phyloP scores from a whole-genome alignment of 768 basidiomycete species.

The Kwoniella bestiolae region DNA sequence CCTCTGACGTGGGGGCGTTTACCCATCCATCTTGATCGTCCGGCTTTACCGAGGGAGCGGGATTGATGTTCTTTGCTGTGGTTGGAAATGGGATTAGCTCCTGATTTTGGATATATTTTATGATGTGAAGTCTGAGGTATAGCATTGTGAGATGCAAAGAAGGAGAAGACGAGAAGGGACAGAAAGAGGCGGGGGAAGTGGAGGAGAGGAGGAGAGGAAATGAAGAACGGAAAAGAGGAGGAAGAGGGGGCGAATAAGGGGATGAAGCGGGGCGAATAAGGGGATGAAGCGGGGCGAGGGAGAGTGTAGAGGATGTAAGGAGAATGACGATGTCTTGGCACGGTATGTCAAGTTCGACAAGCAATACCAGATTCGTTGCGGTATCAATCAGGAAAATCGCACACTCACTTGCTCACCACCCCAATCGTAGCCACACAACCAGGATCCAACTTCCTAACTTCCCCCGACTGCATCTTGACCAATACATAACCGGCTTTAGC shows the following conservation, averaged over 20 bases:
- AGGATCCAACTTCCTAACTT: conserved; percentile 81
- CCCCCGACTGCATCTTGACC: conserved; percentile 86
- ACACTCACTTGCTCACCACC: conserved; percentile 74
- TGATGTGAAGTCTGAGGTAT: too few relatives aligned
- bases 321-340: too few relatives aligned
- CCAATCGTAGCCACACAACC: conserved; percentile 85
- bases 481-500: conserved; percentile 47
- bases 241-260: too few relatives aligned
- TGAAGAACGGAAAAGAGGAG: not conserved
- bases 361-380: too few relatives aligned
- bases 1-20: conserved; percentile 83
- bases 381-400: too few relatives aligned
- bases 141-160: not conserved
- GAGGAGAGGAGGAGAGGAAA: not conserved
- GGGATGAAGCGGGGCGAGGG: not conserved
- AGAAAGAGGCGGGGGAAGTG: not conserved
- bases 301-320: not conserved
- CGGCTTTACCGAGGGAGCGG: conserved; percentile 85
- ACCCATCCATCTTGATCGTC: conserved; percentile 83
- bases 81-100: not conserved
- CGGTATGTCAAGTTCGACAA: too few relatives aligned
- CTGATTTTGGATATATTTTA: too few relatives aligned
- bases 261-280: not conserved
- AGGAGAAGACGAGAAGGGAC: not conserved
- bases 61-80: conserved; percentile 75